A percentile compares a stretch with the other conserved stretches of the same genome.
phyloP scores from a whole-genome alignment of 2,329 filamentous ascomycete species.

The Botrytis paeoniae region DNA sequence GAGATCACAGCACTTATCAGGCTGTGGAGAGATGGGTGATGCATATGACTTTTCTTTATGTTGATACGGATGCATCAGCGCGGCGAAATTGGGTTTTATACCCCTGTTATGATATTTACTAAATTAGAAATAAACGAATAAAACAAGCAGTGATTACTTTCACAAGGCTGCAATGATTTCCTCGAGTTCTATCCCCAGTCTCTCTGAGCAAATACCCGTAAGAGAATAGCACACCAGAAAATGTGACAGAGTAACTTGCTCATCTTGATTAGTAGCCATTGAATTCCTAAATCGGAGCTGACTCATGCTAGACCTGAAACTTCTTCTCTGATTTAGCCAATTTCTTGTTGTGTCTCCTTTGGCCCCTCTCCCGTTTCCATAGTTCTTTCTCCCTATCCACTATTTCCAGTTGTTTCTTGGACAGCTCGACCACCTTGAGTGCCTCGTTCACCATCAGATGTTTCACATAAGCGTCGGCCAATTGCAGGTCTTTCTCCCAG shows the following conservation, averaged over 20 bases:
- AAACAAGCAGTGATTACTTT: slow-evolving; percentile 18
- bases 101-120: slow-evolving; percentile 25
- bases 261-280: background rate
- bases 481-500: slow-evolving; percentile 15
- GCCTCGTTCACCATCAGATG: slow-evolving; percentile 33
- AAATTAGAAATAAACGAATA: slow-evolving; percentile 23
- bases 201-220: background rate
- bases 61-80: slow-evolving; percentile 37
- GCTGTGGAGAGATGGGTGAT: slow-evolving; percentile 2
- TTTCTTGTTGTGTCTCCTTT: slow-evolving; percentile 27
- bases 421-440: slow-evolving; percentile 41
- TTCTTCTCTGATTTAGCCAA: slow-evolving; percentile 19
- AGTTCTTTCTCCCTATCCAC: slow-evolving; percentile 47
- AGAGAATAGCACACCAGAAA: background rate
- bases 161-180: background rate
- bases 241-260: background rate
- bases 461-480: slow-evolving; percentile 16
- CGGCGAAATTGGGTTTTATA: slow-evolving; percentile 34
- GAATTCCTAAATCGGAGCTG: background rate
- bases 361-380: slow-evolving; percentile 38
- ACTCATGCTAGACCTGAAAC: background rate
- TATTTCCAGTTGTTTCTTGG: slow-evolving; percentile 34
- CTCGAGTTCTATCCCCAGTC: background rate
- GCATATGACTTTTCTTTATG: slow-evolving; percentile 23
- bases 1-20: background rate